Evolutionary conservation across 805 yeast genomes (phyloP).

Genomic region (Nakazawaea populi): DNA sequence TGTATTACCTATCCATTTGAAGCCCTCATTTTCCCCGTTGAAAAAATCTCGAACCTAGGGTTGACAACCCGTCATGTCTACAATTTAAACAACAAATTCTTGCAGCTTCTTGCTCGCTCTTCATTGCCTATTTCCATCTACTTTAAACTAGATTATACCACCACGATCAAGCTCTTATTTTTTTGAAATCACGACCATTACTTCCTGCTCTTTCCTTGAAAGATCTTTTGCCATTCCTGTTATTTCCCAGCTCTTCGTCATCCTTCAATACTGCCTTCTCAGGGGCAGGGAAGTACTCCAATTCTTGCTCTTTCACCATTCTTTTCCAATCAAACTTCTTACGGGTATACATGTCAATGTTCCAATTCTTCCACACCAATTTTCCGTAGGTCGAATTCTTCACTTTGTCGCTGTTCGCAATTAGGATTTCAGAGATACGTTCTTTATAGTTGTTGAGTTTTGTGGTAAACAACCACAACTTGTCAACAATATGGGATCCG

Average conservation of each 20-base stretch:
- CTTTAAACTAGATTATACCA: no score
- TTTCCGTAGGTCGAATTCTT: slow-evolving; percentile 86
- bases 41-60: no score
- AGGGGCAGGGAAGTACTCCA: slow-evolving; percentile 24
- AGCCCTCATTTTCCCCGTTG: no score
- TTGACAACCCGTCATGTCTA: no score
- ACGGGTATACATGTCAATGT: slow-evolving; percentile 70
- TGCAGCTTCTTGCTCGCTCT: no score
- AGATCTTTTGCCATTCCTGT: background rate
- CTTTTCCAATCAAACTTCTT: slow-evolving; percentile 81
- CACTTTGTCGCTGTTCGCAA: slow-evolving; percentile 54
- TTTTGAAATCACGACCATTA: no score
- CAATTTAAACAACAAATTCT: no score
- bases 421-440: slow-evolving; percentile 66
- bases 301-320: slow-evolving; percentile 47
- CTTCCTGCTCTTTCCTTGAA: no score
- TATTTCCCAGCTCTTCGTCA: background rate
- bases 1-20: no score
- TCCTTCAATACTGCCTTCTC: background rate
- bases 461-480: slow-evolving; percentile 72
- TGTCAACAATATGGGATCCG: slow-evolving; percentile 88
- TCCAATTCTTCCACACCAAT: slow-evolving; percentile 94
- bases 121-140: no score
- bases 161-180: no score
- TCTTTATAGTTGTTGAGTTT: slow-evolving; percentile 82